phyloP scores from a whole-genome alignment of 2,329 filamentous ascomycete genomes.

The Cladophialophora immunda region DNA sequence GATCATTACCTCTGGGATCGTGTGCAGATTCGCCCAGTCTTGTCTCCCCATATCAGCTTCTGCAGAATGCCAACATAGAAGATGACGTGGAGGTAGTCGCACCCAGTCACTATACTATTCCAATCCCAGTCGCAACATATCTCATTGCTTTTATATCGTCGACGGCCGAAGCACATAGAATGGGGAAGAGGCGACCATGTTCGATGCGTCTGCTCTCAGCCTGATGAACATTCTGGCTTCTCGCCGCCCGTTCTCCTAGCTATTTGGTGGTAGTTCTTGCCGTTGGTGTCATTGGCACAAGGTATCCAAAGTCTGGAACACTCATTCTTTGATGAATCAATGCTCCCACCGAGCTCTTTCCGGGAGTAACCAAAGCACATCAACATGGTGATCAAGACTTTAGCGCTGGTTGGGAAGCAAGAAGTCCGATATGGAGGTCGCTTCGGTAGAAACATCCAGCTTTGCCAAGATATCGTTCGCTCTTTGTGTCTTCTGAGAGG shows the following conservation, averaged over 20 bases:
- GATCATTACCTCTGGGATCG: not conserved
- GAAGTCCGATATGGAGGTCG: not conserved
- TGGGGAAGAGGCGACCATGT: not conserved
- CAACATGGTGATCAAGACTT: not conserved
- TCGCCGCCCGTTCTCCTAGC: not conserved
- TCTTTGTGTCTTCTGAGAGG: not conserved
- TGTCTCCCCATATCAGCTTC: not conserved
- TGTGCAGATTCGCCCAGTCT: not conserved
- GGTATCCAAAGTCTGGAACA: not conserved
- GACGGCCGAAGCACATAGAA: not conserved
- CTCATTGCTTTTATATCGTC: not conserved
- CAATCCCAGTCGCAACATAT: slow-evolving; percentile 12
- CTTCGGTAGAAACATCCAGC: not conserved
- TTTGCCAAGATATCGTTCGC: not conserved
- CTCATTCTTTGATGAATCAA: not conserved
- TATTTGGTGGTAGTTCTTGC: not conserved
- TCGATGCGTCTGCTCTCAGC: not conserved
- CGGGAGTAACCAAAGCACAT: not conserved
- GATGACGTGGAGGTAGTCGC: not conserved
- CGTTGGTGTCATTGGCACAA: not conserved
- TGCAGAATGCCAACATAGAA: not conserved
- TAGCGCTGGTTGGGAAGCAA: not conserved
- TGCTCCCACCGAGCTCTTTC: not conserved
- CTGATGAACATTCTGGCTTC: not conserved
- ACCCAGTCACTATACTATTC: not conserved